Base-by-base conservation (phyloP, 352 stramenopile species). In the Globisporangium uncinulatum region DNA sequence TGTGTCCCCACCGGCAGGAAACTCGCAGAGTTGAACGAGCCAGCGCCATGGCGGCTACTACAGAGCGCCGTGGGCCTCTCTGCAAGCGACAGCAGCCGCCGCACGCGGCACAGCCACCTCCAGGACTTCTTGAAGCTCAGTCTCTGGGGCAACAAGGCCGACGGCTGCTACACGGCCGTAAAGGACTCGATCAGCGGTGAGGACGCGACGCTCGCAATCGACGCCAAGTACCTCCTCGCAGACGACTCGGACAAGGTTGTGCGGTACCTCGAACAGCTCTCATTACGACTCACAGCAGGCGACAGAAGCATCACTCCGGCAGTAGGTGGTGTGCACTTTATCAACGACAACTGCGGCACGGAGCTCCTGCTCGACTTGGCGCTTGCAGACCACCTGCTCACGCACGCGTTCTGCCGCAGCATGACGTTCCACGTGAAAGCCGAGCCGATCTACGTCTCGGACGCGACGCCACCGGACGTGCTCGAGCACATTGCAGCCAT, bases 311-410 rank as follows among this genome's bases (percentile, higher is more conserved):
- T 17, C 9, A 57, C 48, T 19, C n/a, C 29, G 19, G 45, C 73
- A 29, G 60, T 1, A 29, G 2, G 4, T 29, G 24, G 58, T 2
- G 64, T 87, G 4, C 71, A 89, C 51, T 89, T 69, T 48, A 86
- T 92, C 59, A 92, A 89, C 55, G 82, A 92, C 65, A 92, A 92
- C 66, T 86, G 77, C 57, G 82, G 79, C 48, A 88, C 77, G 0
- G 79, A 92, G 56, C 54, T 92, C 43, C 57, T 92, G 49, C 55
- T 92, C 1, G 81, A 92, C 46, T 50, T 92, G 29, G 77, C 76
- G 34, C 65, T 92, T 3, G 79, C 67, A 0, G 81, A 89, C 50
- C 79, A 89, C 54, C 52, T 92, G 41, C 62, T 92, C 29, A 65
- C 57, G 20, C 66, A 79, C 45, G 52, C 57, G 15, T 79, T 75